Percentiles rank a stretch among this genome's conserved stretches.
Evolutionary conservation across 345 rosid genomes (phyloP).

Genomic region (Theobroma cacao): DNA sequence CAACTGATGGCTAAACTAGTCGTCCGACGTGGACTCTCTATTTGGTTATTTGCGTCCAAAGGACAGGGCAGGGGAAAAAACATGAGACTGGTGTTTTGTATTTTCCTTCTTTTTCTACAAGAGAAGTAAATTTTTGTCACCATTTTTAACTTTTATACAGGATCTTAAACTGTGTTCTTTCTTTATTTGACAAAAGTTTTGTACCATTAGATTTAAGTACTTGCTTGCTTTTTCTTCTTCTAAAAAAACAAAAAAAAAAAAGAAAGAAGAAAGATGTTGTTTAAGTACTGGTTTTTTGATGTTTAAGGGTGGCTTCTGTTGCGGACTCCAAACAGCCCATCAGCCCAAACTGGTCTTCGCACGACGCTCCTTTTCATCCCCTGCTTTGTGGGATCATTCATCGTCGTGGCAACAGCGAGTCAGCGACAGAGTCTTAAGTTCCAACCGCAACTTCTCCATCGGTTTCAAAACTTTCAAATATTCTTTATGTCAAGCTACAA

Average conservation of each 20-base stretch:
- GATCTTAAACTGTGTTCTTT: background rate
- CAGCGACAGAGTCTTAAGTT: background rate
- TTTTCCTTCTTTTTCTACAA: background rate
- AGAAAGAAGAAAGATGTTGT: too few species aligned
- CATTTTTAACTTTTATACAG: background rate
- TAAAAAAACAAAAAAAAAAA: too few species aligned
- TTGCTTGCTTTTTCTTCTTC: too few species aligned
- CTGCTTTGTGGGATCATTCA: background rate
- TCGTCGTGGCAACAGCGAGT: background rate
- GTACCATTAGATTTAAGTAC: too few species aligned
- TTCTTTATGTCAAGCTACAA: background rate
- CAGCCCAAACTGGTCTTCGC: background rate
- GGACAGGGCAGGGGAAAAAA: background rate
- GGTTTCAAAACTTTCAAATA: background rate
- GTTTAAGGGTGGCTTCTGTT: background rate
- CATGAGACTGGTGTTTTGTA: background rate
- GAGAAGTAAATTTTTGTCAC: background rate
- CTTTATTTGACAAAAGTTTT: background rate
- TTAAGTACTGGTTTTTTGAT: too few species aligned
- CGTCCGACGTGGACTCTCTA: background rate
- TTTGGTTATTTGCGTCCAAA: background rate
- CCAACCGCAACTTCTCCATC: background rate
- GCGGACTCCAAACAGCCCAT: background rate
- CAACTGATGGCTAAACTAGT: background rate
- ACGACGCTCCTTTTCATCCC: background rate